A percentile compares a stretch with the other conserved stretches of the same genome.
Evolutionary conservation across 331 rosid genomes (phyloP).

Genomic region (Acacia concinna): DNA sequence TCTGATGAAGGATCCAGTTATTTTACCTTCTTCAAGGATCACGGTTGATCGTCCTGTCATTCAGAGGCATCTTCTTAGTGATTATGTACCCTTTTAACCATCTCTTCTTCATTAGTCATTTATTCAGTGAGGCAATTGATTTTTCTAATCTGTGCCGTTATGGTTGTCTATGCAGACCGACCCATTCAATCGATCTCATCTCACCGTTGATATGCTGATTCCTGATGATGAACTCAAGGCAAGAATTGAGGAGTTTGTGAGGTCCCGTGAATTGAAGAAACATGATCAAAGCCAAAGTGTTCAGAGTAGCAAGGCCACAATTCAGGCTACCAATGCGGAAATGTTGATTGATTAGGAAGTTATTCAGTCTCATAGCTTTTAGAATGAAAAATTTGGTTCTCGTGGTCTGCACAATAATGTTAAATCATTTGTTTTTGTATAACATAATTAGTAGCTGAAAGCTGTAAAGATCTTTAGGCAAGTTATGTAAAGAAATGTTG

Average conservation of each 20-base stretch:
- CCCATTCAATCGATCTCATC: conserved; percentile 97
- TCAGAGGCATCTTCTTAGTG: conserved; percentile 99
- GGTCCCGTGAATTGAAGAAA: conserved; percentile 69
- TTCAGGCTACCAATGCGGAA: conserved; percentile 70
- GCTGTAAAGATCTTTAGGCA: conserved; percentile 39
- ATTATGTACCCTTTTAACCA: conserved; percentile 42
- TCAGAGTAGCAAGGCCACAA: conserved; percentile 66
- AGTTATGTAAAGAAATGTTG: conserved; percentile 26
- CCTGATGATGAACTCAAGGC: conserved; percentile 69
- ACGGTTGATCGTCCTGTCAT: conserved; percentile 89
- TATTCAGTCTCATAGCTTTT: neutral
- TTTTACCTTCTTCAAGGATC: conserved; percentile 93
- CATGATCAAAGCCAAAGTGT: conserved; percentile 45
- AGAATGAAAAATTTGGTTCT: conserved; percentile 4
- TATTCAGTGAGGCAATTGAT: neutral
- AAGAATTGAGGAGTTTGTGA: conserved; percentile 76
- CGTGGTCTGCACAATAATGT: conserved; percentile 14
- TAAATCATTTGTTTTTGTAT: conserved; percentile 8
- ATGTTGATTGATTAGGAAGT: conserved; percentile 77
- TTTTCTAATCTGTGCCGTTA: conserved; percentile 6
- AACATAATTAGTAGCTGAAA: conserved; percentile 26
- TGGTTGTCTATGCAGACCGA: conserved; percentile 62
- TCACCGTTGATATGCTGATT: conserved; percentile 82
- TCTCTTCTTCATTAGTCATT: neutral
- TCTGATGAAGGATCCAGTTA: conserved; percentile 97